Conservation (phyloP, 1,284 basidiomycete species). For the Rugosomyces carneus region DNA sequence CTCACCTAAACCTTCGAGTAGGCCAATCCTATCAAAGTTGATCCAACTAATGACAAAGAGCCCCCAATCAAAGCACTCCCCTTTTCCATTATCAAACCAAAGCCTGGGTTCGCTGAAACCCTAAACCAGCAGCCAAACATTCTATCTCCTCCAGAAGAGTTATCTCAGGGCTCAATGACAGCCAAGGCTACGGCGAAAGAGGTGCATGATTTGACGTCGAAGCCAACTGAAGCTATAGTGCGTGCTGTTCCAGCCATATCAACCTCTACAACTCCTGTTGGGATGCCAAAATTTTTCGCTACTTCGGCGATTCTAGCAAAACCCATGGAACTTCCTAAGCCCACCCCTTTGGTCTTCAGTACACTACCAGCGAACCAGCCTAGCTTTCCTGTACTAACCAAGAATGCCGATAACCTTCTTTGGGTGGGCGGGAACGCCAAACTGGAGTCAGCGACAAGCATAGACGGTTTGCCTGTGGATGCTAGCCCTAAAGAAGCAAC, state of each 20-base stretch:
- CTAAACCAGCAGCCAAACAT: not conserved
- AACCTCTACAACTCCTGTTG: not conserved
- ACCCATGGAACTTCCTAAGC: constrained; percentile 15
- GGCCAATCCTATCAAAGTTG: constrained; percentile 29
- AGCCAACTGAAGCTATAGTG: constrained; percentile 1
- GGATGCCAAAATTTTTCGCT: constrained; percentile 22
- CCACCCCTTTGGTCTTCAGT: constrained; percentile 14
- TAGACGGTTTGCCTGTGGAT: not conserved
- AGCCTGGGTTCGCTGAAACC: constrained; percentile 9
- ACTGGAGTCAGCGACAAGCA: not conserved
- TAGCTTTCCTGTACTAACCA: constrained; percentile 19
- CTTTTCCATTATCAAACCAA: constrained; percentile 50
- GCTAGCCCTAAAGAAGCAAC: not conserved
- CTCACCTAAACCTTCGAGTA: constrained; percentile 18
- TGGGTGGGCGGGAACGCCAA: constrained; percentile 31
- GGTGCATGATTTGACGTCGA: constrained; percentile 9
- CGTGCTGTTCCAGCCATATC: constrained; percentile 7
- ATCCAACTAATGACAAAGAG: constrained; percentile 46
- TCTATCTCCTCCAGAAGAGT: not conserved
- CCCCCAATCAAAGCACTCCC: constrained; percentile 59
- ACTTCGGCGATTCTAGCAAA: constrained; percentile 19
- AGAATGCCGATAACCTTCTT: constrained; percentile 32
- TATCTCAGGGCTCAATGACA: not conserved
- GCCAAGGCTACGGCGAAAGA: not conserved
- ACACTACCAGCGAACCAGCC: constrained; percentile 16